phyloP scores from a whole-genome alignment of 108 stramenopile genomes.

The Discostella stelligeroides region DNA sequence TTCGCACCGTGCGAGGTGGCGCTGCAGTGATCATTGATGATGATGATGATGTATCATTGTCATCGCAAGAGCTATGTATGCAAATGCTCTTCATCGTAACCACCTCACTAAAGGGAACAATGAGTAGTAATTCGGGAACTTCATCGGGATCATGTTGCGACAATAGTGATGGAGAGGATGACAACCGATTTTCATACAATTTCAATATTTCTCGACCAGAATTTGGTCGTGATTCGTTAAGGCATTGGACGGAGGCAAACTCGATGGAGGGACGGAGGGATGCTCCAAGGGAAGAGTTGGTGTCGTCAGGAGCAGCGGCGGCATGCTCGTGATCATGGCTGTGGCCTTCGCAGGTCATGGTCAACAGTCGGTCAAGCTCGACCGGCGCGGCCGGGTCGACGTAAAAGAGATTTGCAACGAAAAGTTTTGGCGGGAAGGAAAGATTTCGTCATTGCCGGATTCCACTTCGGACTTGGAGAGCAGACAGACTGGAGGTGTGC shows the following conservation, averaged over 20 bases:
- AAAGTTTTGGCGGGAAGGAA: too few species aligned
- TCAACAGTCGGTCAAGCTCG: conserved; percentile 13
- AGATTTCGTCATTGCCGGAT: too few species aligned
- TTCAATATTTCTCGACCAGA: conserved; percentile 67
- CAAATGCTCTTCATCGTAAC: conserved; percentile 67
- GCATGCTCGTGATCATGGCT: conserved; percentile 82
- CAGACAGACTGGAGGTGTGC: too few species aligned
- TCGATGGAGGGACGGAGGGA: conserved; percentile 78
- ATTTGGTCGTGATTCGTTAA: conserved; percentile 73
- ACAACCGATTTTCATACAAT: conserved; percentile 76
- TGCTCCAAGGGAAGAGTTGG: conserved; percentile 54
- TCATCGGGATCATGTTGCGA: conserved; percentile 71
- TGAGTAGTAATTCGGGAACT: conserved; percentile 78
- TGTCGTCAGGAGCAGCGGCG: conserved; percentile 66
- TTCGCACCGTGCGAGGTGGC: conserved; percentile 60
- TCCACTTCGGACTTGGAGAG: too few species aligned
- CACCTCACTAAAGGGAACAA: conserved; percentile 80
- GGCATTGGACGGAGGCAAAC: conserved; percentile 63
- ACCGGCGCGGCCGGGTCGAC: too few species aligned
- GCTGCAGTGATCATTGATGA: conserved; percentile 26
- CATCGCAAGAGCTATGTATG: conserved; percentile 43
- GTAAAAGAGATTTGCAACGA: too few species aligned
- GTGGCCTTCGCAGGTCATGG: conserved; percentile 72
- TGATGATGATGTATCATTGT: too few species aligned
- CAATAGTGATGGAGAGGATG: conserved; percentile 54